Conservation (phyloP, 208 protist species). For the Acanthamoeba polyphaga region DNA sequence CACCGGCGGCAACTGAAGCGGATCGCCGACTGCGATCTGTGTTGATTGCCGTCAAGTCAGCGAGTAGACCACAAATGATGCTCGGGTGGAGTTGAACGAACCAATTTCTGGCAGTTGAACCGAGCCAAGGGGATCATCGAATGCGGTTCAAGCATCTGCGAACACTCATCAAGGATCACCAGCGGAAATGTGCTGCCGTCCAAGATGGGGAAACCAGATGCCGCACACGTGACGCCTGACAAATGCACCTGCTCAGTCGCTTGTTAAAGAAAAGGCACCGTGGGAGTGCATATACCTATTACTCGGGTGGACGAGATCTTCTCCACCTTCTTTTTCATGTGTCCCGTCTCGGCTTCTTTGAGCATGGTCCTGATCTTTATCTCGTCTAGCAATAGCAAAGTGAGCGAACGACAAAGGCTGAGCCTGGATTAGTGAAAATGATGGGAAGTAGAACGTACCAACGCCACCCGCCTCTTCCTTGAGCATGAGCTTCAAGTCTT, state of each 20-base stretch:
- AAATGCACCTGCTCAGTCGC: no score
- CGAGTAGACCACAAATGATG: neutral
- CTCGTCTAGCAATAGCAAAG: neutral
- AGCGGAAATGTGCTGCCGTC: slow-evolving; percentile 86
- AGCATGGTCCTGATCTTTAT: neutral
- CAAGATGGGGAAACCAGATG: slow-evolving; percentile 88
- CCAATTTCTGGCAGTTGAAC: slow-evolving; percentile 80
- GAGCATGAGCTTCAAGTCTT: slow-evolving; percentile 59
- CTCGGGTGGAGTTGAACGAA: neutral
- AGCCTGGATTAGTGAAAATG: neutral
- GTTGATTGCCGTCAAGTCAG: neutral
- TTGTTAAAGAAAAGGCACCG: neutral
- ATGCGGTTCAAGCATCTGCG: slow-evolving; percentile 90
- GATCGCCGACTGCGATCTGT: slow-evolving; percentile 89
- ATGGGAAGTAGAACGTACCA: neutral
- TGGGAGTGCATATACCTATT: slow-evolving; percentile 20
- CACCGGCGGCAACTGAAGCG: slow-evolving; percentile 90
- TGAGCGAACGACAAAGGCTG: neutral
- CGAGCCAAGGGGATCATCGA: slow-evolving; percentile 87
- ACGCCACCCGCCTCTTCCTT: slow-evolving; percentile 57
- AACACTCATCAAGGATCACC: slow-evolving; percentile 91
- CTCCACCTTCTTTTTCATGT: slow-evolving; percentile 56
- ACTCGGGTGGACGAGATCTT: slow-evolving; percentile 42
- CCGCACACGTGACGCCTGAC: slow-evolving; percentile 89
- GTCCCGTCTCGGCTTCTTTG: slow-evolving; percentile 12